Evolutionary conservation across 495 filamentous ascomycete species (phyloP).

Genomic region (Podospora pseudocomata): DNA sequence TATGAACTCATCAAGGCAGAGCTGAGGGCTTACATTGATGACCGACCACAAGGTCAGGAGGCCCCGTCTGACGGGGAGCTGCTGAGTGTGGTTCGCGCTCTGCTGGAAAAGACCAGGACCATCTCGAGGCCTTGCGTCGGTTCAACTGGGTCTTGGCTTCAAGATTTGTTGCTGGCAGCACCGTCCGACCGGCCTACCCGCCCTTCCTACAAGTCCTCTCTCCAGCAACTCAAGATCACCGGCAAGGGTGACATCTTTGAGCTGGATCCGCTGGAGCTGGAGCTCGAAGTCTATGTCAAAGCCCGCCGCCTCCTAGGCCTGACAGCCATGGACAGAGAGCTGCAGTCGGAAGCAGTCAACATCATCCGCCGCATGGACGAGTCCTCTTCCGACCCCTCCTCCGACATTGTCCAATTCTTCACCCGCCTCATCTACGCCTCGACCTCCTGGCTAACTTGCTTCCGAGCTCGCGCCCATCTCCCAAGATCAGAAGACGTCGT

Average conservation of each 20-base stretch:
- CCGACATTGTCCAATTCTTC: slow-evolving; percentile 46
- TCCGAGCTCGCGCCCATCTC: slow-evolving; percentile 47
- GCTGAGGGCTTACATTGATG: slow-evolving; percentile 40
- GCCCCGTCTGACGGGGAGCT: slow-evolving; percentile 43
- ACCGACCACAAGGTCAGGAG: slow-evolving; percentile 29
- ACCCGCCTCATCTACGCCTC: slow-evolving; percentile 43
- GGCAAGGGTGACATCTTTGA: slow-evolving; percentile 48
- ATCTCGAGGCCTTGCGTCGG: slow-evolving; percentile 26
- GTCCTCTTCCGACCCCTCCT: slow-evolving; percentile 41
- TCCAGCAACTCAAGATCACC: slow-evolving; percentile 42
- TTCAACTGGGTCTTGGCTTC: slow-evolving; percentile 46
- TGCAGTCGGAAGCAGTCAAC: slow-evolving; percentile 49
- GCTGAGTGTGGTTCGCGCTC: slow-evolving; percentile 40
- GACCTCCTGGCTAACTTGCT: slow-evolving; percentile 44
- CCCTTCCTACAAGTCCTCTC: slow-evolving; percentile 2
- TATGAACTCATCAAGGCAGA: slow-evolving; percentile 53
- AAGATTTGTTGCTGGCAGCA: slow-evolving; percentile 45
- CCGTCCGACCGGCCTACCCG: not conserved
- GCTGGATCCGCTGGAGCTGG: slow-evolving; percentile 44
- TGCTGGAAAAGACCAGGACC: slow-evolving; percentile 41
- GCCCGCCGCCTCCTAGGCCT: slow-evolving; percentile 48
- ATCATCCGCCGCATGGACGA: slow-evolving; percentile 50
- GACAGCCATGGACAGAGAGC: slow-evolving; percentile 51
- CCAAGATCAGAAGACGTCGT: slow-evolving; percentile 48
- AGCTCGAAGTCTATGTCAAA: slow-evolving; percentile 48